phyloP scores from a whole-genome alignment of 2,329 filamentous ascomycete genomes.

The Ophiostoma quercus region DNA sequence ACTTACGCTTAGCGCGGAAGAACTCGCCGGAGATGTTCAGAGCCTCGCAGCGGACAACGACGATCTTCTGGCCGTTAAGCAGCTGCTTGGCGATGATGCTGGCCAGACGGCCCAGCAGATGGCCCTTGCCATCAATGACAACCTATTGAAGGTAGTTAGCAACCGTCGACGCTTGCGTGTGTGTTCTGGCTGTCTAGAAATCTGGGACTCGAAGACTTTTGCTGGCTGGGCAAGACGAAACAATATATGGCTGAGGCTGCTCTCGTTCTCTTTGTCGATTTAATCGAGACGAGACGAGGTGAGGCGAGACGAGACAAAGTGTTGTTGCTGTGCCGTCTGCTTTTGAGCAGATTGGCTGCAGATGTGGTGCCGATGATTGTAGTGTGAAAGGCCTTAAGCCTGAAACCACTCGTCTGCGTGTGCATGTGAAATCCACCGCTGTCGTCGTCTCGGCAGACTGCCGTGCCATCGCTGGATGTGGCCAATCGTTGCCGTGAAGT shows the following conservation, averaged over 20 bases:
- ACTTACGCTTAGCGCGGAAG: constrained; percentile 99
- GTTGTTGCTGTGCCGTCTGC: background rate
- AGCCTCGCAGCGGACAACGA: constrained; percentile 96
- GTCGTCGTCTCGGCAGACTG: background rate
- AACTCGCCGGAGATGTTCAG: constrained; percentile 99
- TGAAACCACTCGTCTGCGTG: background rate
- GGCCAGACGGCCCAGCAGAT: constrained; percentile 98
- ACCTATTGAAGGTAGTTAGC: constrained; percentile 52
- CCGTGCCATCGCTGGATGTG: constrained; percentile 4
- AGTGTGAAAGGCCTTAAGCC: background rate
- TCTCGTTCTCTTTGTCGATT: background rate
- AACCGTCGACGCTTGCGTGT: background rate
- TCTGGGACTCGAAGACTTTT: background rate
- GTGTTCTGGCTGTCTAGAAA: background rate
- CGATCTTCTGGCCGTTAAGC: constrained; percentile 98
- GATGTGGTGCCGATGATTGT: background rate
- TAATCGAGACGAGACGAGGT: background rate
- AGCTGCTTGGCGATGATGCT: constrained; percentile 98
- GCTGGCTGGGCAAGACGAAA: background rate
- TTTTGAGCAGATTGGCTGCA: background rate
- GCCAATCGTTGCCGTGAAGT: background rate
- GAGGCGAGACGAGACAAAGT: too few species aligned
- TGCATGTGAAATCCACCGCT: background rate
- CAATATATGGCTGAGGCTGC: background rate
- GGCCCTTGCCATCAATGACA: constrained; percentile 99